Evolutionary conservation across 2,329 filamentous ascomycete genomes (phyloP).

Genomic region (Fusarium lateritium): DNA sequence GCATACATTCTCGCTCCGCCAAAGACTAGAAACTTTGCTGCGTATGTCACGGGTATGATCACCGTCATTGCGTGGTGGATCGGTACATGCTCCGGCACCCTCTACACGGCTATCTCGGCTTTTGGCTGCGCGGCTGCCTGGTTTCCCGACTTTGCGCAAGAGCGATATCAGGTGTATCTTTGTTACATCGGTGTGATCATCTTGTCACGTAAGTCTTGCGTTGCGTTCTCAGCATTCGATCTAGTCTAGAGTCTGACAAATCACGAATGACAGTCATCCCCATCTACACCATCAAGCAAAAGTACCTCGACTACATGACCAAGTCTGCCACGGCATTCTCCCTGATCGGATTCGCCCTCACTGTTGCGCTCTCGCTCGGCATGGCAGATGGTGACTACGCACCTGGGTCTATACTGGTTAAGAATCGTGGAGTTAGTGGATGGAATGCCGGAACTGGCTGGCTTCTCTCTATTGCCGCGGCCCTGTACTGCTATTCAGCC

Average conservation of each 20-base stretch:
- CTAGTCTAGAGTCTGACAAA: accelerated
- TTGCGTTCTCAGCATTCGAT: too few relatives aligned
- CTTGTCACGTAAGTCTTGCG: neutral
- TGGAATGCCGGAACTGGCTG: neutral
- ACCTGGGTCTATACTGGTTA: neutral
- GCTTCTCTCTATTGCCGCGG: neutral
- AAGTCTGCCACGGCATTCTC: neutral
- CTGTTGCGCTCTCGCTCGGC: neutral
- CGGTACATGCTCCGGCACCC: neutral
- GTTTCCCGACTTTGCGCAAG: neutral
- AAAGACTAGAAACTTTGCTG: neutral
- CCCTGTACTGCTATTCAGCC: neutral
- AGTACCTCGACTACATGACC: neutral
- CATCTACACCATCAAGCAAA: neutral
- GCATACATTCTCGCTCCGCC: neutral
- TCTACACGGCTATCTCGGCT: neutral
- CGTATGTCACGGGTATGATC: neutral
- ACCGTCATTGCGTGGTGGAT: neutral
- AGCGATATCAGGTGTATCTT: neutral
- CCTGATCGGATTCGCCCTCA: neutral
- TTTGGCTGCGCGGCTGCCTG: neutral
- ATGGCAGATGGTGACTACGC: neutral
- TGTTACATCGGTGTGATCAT: neutral
- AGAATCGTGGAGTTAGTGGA: neutral
- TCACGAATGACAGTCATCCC: neutral